Base-by-base conservation (phyloP, 306 rosid species). In the Cicer chorassanicum region DNA sequence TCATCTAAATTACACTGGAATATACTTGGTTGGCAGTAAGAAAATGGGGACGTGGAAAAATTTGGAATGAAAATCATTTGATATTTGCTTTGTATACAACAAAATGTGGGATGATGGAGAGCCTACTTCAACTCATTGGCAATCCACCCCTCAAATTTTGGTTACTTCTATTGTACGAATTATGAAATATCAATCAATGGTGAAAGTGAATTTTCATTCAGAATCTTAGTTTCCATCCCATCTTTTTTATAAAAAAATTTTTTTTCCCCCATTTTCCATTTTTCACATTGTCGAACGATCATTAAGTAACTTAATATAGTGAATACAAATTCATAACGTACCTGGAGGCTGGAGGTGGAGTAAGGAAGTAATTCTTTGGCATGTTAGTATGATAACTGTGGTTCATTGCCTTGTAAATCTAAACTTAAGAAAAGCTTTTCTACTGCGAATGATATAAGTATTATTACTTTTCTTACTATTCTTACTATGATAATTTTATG, bases 351-450 rank as follows among this genome's bases (percentile, higher is more conserved):
- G 21, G 56, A 49, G 41, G 18, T 70, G 21, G 53, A 70, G 15
- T 41, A 6, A 53, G 71, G 55, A 69, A 21, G 65, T 21, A 69
- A 18, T 14, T 34, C 18, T 43, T 38, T 51, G 65, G 68, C 73
- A 7, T 70, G 51, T n/a, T 43, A 78, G 38, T 70, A 55, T 54
- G 68, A 65, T 15, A 14, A 36, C 8, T 66, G 21, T 36, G 6
- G 42, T 68, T 80, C 75, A 11, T 7, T 74, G 15, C 41, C 24
- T 61, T 80, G 51, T 13, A 21, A 55, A 73, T 18, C 46, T 66
- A 38, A 21, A 38, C 71, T 24, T 14, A 4, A 59, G 24, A 41
- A 36, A 21, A 68, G 19, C 0, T n/a, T 60, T 60, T 34, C 65
- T 34, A 39, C 62, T 62, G 42, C 39, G 19, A 43, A 29, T 73